Evolutionary conservation across 2,329 filamentous ascomycete species (phyloP), one percentile per base, ranked within the genome.

Genomic region (Clarireedia homoeocarpa): DNA sequence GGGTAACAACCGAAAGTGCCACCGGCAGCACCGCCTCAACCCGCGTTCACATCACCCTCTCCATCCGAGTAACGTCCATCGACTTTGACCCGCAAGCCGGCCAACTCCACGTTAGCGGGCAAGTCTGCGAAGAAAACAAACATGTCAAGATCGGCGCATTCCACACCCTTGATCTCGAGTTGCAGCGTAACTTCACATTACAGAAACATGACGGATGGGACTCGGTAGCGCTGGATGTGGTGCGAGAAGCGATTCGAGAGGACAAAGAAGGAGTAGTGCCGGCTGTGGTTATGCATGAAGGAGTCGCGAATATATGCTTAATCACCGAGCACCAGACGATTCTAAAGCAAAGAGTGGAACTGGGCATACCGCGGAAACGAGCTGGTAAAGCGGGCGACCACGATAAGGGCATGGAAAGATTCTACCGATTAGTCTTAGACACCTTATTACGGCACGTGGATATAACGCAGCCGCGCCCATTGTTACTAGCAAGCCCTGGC

Each of bases 201-300:
- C 87, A 91, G 74, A 97, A 97, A 73, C 80, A 81, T 40, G 75
- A 83, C 7, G 85, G 91, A 44, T 99, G 94, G 94, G 94, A 99
- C 71, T 91, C 87, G 63, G 84, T 99, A 10, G 89, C 91, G 3
- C 75, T 86, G 48, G 84, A 88, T 58, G 86, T 88, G 47, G 79
- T 99, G 10, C 77, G 81, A 56, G 89, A 96, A 69, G 86, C 91
- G 0, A 79, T 92, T 14, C 85, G 89, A 64, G 83, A 88, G 63
- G 86, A 89, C 62, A 85, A 86, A 66, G 84, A 88, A 59, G 91
- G 90, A 1, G 87, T 92, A 59, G 80, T 95, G 17, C 89, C 91
- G 55, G 92, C 94, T 0, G 86, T 97, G 0, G 88, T 97, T 24
- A 92, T 99, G 87, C 89, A 95, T 65, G 92, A 97, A 66, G 88